Base-by-base conservation (phyloP, 257 asterid genomes). In the Nicotiana benthamiana region DNA sequence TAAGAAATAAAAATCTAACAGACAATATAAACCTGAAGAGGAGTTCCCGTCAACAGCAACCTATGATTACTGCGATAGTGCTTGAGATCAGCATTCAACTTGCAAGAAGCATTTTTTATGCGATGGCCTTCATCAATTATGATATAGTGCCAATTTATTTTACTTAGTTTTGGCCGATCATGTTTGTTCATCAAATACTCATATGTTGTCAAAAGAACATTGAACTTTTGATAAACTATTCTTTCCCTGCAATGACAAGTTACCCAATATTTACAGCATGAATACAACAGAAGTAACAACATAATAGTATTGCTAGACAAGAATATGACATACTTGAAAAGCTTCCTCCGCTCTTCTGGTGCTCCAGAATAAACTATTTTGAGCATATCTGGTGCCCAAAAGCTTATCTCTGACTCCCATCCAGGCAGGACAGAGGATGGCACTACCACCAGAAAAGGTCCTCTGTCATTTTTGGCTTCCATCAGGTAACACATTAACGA, bases 81-180 rank as follows among this genome's bases (percentile, higher is more conserved):
- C 87, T 93, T 96, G 89, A 96, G 83, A 9, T 96, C 98, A 85
- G 99, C 97, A 92, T 96, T 96, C 85, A 96, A 89, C 89, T 96
- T 96, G 95, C 99, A 96, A 57, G 99, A 96, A 86, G 99, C 99
- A 92, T 96, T 96, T 91, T 96, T 96, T 70, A 96, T 96, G 80
- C 99, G 99, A 88, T 96, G 99, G 70, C 99, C 99, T 88, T 96
- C 99, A 81, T 96, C 99, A 79, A 96, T 96, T 83, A 96, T 94
- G 79, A 96, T 83, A 85, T 96, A 94, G 89, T 91, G 99, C 99
- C 99, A 96, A 1, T 90, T 95, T 81, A 96, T 79, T 88, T 94
- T 96, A 88, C 99, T 89, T 81, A 96, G 87, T 83, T 96, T 96
- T 83, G 99, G 99, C 66, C 98, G 92, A 85, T 96, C 99, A 81